Evolutionary conservation across 176 grass and related monocot species (phyloP).

Genomic region (Ensete glaucum): DNA sequence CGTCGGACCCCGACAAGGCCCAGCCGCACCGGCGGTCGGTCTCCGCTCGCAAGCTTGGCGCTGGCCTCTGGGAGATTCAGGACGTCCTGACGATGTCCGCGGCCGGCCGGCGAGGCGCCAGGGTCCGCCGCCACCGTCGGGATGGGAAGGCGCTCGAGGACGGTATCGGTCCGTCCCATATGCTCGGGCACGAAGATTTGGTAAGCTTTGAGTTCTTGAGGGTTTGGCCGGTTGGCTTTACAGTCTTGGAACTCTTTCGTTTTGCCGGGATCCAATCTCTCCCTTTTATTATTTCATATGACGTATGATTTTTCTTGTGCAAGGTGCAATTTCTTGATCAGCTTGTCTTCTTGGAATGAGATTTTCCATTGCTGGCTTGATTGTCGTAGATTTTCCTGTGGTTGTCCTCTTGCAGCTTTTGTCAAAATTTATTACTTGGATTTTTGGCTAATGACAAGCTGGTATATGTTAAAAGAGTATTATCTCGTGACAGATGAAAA

Average conservation of each 20-base stretch:
- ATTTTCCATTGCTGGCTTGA: too few relatives aligned
- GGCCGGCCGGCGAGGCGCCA: slow-evolving; percentile 7
- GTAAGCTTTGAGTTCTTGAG: slow-evolving; percentile 24
- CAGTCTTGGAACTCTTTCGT: background rate
- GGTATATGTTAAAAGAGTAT: background rate
- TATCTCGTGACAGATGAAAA: background rate
- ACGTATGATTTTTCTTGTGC: background rate
- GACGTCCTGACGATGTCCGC: slow-evolving; percentile 3
- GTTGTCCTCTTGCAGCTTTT: too few relatives aligned
- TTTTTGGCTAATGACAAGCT: background rate
- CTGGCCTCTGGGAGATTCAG: slow-evolving; percentile 95
- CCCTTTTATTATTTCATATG: background rate
- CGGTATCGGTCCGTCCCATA: background rate
- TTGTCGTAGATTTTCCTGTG: too few relatives aligned
- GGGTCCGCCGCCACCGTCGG: slow-evolving; percentile 36
- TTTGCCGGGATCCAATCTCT: background rate
- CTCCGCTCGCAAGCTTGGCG: slow-evolving; percentile 82
- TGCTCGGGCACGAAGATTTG: slow-evolving; percentile 26
- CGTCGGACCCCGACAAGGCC: slow-evolving; percentile 2
- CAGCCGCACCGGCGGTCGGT: slow-evolving; percentile 42
- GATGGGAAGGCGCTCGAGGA: slow-evolving; percentile 10
- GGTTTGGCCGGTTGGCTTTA: background rate
- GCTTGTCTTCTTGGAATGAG: too few relatives aligned
- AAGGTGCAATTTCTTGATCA: background rate
- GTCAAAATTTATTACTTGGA: too few relatives aligned